Base-by-base conservation (phyloP, 768 basidiomycete species). In the Chalciporus pseudorubinellus region DNA sequence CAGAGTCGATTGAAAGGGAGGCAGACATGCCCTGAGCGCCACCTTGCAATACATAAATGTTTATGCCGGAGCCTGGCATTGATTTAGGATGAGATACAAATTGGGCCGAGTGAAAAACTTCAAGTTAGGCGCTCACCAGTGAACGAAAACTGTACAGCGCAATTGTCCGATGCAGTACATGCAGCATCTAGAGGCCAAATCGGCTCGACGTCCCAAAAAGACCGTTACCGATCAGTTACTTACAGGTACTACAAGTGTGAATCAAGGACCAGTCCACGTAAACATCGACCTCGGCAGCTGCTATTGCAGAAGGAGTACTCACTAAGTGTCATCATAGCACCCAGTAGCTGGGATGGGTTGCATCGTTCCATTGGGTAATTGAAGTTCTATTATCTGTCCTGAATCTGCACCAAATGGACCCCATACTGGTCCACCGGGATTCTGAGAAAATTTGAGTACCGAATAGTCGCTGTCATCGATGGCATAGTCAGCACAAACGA, bases 391-490 rank as follows among this genome's bases (percentile, higher is more conserved):
- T 20, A 53, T 46, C 38, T 62, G 56, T 24, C 57, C 56, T 8
- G 50, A 59, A 39, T 59, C 57, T 12, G 65, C 58, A 14, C 60
- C 58, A 29, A 62, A 66, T 4, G 58, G 57, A 13, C 58, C 62
- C 65, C 65, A 66, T 49, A 58, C 60, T 0, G 65, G 60, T 6
- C 65, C 65, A 36, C 44, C 19, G 12, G 65, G 63, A n/a, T 67
- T 67, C 40, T 62, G 57, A 7, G 65, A 66, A 48, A 54, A 65
- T 28, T 55, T 55, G 44, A 60, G 65, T 13, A 19, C 3, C 12
- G 65, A 62, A 44, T 62, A 62, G n/a, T 67, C 36, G 46, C 60
- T 59, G 28, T 66, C 63, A 22, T 66, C 62, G 43, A 67, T 64
- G 18, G 56, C 59, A 48, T 66, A 66, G 24, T 65, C 63, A 16